Evolutionary conservation across 2,329 filamentous ascomycete genomes (phyloP), one percentile per base, ranked within the genome.

Genomic region (Curvularia hawaiiensis): DNA sequence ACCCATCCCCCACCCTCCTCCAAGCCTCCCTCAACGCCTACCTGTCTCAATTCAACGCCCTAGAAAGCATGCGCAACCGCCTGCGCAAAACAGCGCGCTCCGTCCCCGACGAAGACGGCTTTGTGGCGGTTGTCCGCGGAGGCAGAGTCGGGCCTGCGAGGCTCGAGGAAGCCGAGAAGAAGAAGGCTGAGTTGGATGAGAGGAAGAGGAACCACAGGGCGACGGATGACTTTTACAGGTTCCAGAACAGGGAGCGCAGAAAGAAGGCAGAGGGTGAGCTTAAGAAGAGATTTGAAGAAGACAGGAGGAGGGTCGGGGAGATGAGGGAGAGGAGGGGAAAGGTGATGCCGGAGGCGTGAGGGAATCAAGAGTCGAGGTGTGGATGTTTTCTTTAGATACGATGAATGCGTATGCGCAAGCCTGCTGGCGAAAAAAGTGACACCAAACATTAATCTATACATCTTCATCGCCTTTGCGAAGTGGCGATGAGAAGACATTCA

Each of bases 21-120:
- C 88, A 96, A 70, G 79, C 82, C 39, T 84, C 87, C 4, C 89
- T 97, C 24, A 92, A 97, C 71, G 86, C 88, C 35, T 98, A 92
- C 80, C 96, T 98, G 83, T 84, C 85, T 22, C 82, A 87, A n/a
- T 98, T 92, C 79, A 75, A 77, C 26, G 76, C 90, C 83, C 79
- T 85, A 72, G 79, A 91, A 82, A 79, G 90, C 84, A 82, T 86
- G 76, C 78, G 88, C 82, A 77, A 88, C 81, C 66, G 83, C 71
- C 63, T 88, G 80, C 78, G 83, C 81, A 72, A 89, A 79, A 72
- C 84, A 54, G 80, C 89, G 60, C 87, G 91, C 59, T 89, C 90
- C 65, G 88, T 92, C 69, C 92, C 94, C 0, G 95, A 99, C 75
- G 93, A 92, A 71, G 95, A 99, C 75, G 95, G 95, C 2, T 99